These are phyloP conservation scores for Paramicrosporidium saccamoebae DNA, from an alignment of 371 early-diverging fungal genomes.

Conservation along the genomic window DNA sequence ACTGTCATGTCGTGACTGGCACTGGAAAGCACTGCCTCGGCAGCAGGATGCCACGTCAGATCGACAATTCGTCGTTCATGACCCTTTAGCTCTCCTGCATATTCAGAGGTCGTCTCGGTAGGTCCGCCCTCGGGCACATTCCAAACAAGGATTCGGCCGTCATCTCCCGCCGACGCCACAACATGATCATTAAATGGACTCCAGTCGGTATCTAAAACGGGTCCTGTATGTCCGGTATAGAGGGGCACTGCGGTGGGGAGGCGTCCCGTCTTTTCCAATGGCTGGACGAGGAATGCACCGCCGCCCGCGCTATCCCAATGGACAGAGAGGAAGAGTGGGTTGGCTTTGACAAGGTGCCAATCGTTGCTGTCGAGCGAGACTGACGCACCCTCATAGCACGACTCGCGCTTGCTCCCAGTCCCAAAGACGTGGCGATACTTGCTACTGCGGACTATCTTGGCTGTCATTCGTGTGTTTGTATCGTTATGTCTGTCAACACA, in stretches of 20 bases:
- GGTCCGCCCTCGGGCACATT: slow-evolving; percentile 53
- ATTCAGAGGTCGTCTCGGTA: too few species aligned
- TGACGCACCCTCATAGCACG: slow-evolving; percentile 72
- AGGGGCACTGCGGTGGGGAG: slow-evolving; percentile 48
- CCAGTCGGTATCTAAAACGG: slow-evolving; percentile 87
- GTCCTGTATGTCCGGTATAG: slow-evolving; percentile 59
- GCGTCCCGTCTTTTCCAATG: slow-evolving; percentile 45
- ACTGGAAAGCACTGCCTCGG: slow-evolving; percentile 64
- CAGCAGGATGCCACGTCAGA: slow-evolving; percentile 78
- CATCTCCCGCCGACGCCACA: slow-evolving; percentile 66
- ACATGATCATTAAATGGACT: slow-evolving; percentile 83
- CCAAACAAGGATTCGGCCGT: slow-evolving; percentile 84
- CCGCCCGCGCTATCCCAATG: slow-evolving; percentile 89
- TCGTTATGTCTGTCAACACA: too few species aligned
- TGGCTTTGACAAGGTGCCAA: slow-evolving; percentile 70
- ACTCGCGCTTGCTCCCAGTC: slow-evolving; percentile 49
- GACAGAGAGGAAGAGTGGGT: slow-evolving; percentile 61
- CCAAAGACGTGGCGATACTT: slow-evolving; percentile 66
- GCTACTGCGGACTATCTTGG: slow-evolving; percentile 9
- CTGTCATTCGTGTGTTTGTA: too few species aligned
- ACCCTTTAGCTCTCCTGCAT: slow-evolving; percentile 15
- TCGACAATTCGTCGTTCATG: slow-evolving; percentile 47
- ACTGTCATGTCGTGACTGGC: slow-evolving; percentile 69
- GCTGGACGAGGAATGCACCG: slow-evolving; percentile 81
- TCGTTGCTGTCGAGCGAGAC: slow-evolving; percentile 79